Evolutionary conservation across 371 early-diverging fungal genomes (phyloP).

Genomic region (Mucor ambiguus): DNA sequence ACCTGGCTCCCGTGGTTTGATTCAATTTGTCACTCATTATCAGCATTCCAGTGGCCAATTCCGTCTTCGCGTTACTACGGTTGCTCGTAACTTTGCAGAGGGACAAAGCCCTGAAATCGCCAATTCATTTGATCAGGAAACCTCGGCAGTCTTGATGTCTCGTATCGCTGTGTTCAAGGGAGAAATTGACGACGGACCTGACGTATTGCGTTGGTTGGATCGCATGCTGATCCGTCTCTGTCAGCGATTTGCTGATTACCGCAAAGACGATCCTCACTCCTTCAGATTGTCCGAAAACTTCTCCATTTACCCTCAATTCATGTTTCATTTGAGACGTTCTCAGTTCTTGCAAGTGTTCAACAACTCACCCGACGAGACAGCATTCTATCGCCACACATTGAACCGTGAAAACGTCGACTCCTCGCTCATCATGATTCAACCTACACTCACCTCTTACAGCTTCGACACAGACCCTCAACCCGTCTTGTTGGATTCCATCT

Average conservation of each 20-base stretch:
- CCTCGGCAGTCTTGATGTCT: constrained; percentile 98
- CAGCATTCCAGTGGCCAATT: constrained; percentile 93
- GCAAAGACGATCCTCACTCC: constrained; percentile 94
- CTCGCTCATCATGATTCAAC: constrained; percentile 99
- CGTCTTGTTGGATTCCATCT: constrained; percentile 97
- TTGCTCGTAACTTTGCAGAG: constrained; percentile 93
- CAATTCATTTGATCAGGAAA: constrained; percentile 98
- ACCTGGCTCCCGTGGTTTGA: constrained; percentile 87
- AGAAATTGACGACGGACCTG: constrained; percentile 97
- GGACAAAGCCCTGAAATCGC: constrained; percentile 88
- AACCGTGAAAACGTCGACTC: constrained; percentile 95
- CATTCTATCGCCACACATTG: constrained; percentile 93
- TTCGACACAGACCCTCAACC: constrained; percentile 93
- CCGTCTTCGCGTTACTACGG: constrained; percentile 94
- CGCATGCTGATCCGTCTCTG: constrained; percentile 98
- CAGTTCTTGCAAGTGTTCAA: constrained; percentile 99
- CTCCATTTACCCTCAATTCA: constrained; percentile 99
- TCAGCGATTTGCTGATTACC: constrained; percentile 96
- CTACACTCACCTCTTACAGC: constrained; percentile 93
- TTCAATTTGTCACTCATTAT: constrained; percentile 96
- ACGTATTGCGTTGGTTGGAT: constrained; percentile 99
- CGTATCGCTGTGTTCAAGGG: constrained; percentile 98
- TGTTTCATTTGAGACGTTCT: constrained; percentile 98
- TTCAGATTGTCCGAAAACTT: constrained; percentile 96
- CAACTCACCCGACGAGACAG: constrained; percentile 99